Evolutionary conservation across 1,139 yeast genomes (phyloP), one percentile per base, ranked within the genome.

Genomic region (Debaryomyces udenii): DNA sequence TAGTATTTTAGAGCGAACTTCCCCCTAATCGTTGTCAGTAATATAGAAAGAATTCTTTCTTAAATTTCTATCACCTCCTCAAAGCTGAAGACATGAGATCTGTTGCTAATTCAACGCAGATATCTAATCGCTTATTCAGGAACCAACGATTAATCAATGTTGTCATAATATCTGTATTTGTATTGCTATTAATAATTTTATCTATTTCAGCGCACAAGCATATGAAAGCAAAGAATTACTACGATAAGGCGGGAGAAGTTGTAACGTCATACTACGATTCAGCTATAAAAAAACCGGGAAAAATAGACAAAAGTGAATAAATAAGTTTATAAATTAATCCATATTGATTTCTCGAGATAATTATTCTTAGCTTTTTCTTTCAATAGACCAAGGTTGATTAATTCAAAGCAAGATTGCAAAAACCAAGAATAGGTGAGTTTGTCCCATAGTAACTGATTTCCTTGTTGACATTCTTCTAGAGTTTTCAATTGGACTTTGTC

Each of bases 321-420:
- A 20, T 16, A 27, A 6, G n/a, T 23, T n/a, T 35, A 42, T 31
- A 37, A 27, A 28, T 40, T 40, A 35, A 62, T 68, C 78, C 78
- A 73, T 9, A 70, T 55, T 20, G 70, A 65, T 48, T 70, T 73
- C 49, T 73, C 78, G 40, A 73, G 58, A 48, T 64, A 68, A 48
- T 72, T 76, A 9, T 74, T 76, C 51, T 71, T 67, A 3, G 74
- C 60, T 48, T 71, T 72, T 43, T 70, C 74, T 47, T 66, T 67
- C 29, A 73, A 48, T 24, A 72, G 51, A 1, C 78, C 78, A 50
- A 73, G 57, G 50, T 64, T 56, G 45, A 64, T 56, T 41, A 73
- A 56, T 50, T 72, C 78, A 41, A 61, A 67, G 42, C 76, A 70
- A 13, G 63, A 62, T 42, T 70, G 78, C 26, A 70, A 48, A 47